phyloP scores from a whole-genome alignment of 2,329 filamentous ascomycete species.

The Gyromitra esculenta region DNA sequence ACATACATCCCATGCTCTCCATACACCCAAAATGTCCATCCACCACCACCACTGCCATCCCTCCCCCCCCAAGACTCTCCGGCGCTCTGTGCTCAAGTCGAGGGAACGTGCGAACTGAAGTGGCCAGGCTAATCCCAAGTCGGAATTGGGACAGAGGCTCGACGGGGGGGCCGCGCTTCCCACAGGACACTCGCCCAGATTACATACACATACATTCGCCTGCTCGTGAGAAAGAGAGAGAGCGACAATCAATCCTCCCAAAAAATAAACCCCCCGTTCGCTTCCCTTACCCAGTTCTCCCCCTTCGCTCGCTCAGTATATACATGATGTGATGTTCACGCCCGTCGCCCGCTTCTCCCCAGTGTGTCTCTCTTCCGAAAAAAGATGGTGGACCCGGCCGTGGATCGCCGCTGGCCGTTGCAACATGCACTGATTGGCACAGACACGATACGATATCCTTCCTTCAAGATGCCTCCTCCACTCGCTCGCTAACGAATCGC shows the following conservation, averaged over 20 bases:
- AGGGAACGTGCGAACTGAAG: constrained; percentile 53
- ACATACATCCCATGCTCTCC: neutral
- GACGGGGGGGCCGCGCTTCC: constrained; percentile 49
- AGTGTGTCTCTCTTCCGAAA: constrained; percentile 35
- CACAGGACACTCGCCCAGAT: constrained; percentile 9
- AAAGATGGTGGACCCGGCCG: constrained; percentile 50
- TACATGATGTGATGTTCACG: constrained; percentile 18
- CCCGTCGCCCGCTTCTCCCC: constrained; percentile 10
- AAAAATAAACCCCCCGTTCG: too few relatives aligned
- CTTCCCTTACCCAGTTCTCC: too few relatives aligned
- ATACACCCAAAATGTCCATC: constrained; percentile 18
- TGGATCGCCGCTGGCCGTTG: constrained; percentile 50
- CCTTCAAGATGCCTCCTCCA: constrained; percentile 51
- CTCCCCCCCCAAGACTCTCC: constrained; percentile 47
- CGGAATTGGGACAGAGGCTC: constrained; percentile 30
- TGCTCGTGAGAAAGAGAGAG: neutral
- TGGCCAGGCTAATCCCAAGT: constrained; percentile 47
- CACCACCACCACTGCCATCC: constrained; percentile 38
- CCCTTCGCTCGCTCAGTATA: constrained; percentile 7
- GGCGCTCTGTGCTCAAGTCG: constrained; percentile 51
- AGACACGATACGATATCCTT: constrained; percentile 52
- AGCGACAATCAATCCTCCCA: neutral
- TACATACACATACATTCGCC: constrained; percentile 28
- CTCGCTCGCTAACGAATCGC: constrained; percentile 49
- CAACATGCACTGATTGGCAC: constrained; percentile 52